Evolutionary conservation across 768 basidiomycete species (phyloP).

Genomic region (Tricholoma matsutake): DNA sequence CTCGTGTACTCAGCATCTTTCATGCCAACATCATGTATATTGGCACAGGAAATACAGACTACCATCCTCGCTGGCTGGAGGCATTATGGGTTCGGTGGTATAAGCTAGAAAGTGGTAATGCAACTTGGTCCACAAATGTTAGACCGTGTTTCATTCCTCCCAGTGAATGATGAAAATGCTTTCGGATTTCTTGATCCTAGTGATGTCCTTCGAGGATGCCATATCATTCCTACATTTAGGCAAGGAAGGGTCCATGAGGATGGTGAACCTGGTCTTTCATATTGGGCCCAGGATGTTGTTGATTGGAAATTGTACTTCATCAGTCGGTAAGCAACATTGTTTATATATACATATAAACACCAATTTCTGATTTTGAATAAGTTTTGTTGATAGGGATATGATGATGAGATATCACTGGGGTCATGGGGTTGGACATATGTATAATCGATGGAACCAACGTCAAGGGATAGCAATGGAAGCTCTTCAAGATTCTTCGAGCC

Average conservation of each 20-base stretch:
- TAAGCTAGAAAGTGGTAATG: too few relatives aligned
- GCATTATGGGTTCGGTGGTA: conserved; percentile 1
- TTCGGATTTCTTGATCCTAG: conserved; percentile 20
- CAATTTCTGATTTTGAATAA: not conserved
- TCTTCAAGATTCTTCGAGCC: too few relatives aligned
- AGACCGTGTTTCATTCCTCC: not conserved
- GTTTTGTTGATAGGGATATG: not conserved
- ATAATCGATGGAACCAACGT: not conserved
- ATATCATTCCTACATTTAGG: conserved; percentile 13
- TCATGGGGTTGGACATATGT: not conserved
- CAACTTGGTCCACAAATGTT: not conserved
- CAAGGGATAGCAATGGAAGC: too few relatives aligned
- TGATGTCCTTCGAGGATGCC: conserved; percentile 12
- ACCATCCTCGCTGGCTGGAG: not conserved
- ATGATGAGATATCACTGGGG: not conserved
- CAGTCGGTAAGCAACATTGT: too few relatives aligned
- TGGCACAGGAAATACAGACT: not conserved
- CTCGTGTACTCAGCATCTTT: conserved; percentile 1
- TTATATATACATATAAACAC: not conserved
- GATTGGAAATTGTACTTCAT: too few relatives aligned
- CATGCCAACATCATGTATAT: not conserved
- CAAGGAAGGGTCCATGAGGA: not conserved
- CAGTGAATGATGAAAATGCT: not conserved
- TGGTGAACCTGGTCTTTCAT: not conserved
- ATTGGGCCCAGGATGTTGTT: too few relatives aligned